phyloP scores from a whole-genome alignment of 768 basidiomycete genomes.

The Psilocybe cubensis region DNA sequence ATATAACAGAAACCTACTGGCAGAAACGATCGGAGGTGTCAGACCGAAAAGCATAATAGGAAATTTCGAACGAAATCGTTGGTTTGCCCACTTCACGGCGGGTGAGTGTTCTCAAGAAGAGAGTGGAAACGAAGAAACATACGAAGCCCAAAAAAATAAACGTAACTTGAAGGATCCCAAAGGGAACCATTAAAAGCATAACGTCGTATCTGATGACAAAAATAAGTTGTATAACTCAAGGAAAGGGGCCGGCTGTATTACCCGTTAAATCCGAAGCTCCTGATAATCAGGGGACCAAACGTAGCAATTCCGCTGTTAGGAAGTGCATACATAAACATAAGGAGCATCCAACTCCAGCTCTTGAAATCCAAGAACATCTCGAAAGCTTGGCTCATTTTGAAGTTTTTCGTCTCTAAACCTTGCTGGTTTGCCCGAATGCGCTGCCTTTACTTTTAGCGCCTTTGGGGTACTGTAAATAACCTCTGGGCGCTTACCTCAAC shows the following conservation, averaged over 20 bases:
- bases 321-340: constrained; percentile 25
- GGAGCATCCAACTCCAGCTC: constrained; percentile 37
- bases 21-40: constrained; percentile 24
- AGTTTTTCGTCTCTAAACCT: constrained; percentile 33
- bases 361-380: constrained; percentile 38
- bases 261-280: constrained; percentile 36
- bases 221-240: background rate
- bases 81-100: constrained; percentile 26
- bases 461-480: background rate
- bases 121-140: constrained; percentile 5
- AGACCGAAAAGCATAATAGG: constrained; percentile 25
- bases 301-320: constrained; percentile 27
- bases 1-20: constrained; percentile 20
- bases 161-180: constrained; percentile 30
- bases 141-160: constrained; percentile 31
- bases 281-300: constrained; percentile 35
- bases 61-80: constrained; percentile 28
- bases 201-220: constrained; percentile 23
- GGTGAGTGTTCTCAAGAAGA: background rate
- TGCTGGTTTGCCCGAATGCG: constrained; percentile 38
- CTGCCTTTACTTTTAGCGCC: constrained; percentile 14
- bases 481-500: constrained; percentile 25
- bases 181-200: constrained; percentile 34
- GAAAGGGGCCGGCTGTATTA: constrained; percentile 5
- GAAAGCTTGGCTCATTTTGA: constrained; percentile 32